A percentile compares a stretch with the other conserved stretches of the same genome.
Conservation (phyloP, 1,284 basidiomycete species). For the Sporisorium iseilematis-ciliati region DNA sequence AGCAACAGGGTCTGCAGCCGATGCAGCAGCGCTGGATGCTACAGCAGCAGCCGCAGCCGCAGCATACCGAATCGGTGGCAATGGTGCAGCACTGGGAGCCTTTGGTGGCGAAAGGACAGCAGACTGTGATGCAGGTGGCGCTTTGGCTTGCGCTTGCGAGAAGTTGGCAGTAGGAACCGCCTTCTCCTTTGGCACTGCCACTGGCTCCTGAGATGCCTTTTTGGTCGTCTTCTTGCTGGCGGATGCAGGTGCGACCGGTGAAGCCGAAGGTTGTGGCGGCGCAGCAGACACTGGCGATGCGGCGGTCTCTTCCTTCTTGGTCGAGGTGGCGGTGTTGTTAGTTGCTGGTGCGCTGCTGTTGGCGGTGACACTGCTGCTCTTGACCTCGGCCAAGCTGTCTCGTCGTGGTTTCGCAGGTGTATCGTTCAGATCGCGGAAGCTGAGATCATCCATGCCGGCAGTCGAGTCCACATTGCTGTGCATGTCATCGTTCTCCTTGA, state of each 20-base stretch:
- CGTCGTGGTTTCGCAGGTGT: constrained; percentile 44
- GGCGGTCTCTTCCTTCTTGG: constrained; percentile 44
- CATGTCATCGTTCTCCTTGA: constrained; percentile 76
- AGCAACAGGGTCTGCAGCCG: constrained; percentile 23
- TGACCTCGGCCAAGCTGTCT: constrained; percentile 41
- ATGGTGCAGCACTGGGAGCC: constrained; percentile 58
- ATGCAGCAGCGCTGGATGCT: constrained; percentile 38
- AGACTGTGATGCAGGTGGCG: constrained; percentile 71
- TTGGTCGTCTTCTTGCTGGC: constrained; percentile 52
- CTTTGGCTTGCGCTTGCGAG: constrained; percentile 73
- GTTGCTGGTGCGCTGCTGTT: constrained; percentile 69
- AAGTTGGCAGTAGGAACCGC: constrained; percentile 82
- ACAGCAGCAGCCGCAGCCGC: constrained; percentile 87
- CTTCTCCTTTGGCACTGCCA: constrained; percentile 74
- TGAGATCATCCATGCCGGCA: constrained; percentile 71
- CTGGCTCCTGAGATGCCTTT: constrained; percentile 48
- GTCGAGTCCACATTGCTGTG: constrained; percentile 72
- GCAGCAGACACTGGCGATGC: constrained; percentile 20
- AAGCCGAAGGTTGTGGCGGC: constrained; percentile 17
- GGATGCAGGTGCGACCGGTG: constrained; percentile 24
- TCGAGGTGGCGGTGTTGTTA: constrained; percentile 2
- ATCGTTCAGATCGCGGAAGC: constrained; percentile 40
- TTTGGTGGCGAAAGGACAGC: constrained; percentile 57
- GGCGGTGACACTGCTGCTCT: constrained; percentile 75
- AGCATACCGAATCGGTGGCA: constrained; percentile 85